Evolutionary conservation across 2,329 filamentous ascomycete genomes (phyloP), one percentile per base, ranked within the genome.

Genomic region (Stagonosporopsis rhizophila): DNA sequence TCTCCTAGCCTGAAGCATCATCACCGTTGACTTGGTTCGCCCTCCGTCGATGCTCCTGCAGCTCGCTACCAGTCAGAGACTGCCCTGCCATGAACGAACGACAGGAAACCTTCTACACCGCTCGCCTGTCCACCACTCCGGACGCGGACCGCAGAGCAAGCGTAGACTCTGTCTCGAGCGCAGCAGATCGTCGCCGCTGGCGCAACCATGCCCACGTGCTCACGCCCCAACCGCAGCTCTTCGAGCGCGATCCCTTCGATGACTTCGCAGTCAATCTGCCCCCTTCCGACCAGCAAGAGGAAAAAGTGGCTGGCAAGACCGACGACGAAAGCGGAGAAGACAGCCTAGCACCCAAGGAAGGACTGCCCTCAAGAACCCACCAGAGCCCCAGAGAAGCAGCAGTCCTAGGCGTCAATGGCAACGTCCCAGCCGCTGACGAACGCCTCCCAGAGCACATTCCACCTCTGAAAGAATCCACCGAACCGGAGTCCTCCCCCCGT

Each of bases 201-300:
- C 67, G 68, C 5, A 68, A 69, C 35, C 62, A 69, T 32, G 50
- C 51, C n/a, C 58, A 47, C 35, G 34, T 67, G 14, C 46, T 54
- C n/a, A 63, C 67, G 15, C 67, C 67, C 4, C 49, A 61, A 27
- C 51, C 52, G 2, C 66, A 66, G 44, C 6, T 14, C 4, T 35
- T 37, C 5, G 45, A 52, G n/a, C 19, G 30, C 4, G 59, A 71
- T 44, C 68, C 68, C 2, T 69, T 71, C 40, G 67, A 69, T 9
- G 50, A 62, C 6, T n/a, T 50, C 11, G 49, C 46, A 3, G 14
- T 37, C 6, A 46, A 46, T 2, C 28, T 51, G 9, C 42, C 41
- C 3, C 46, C 46, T 14, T 12, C 41, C 5, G 1, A 11, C 22
- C 9, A 23, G 23, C 39, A 27, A 8, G 14, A n/a, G 23, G 25